Evolutionary conservation across 106 monocot genomes (phyloP).

Genomic region (Dioscorea zingiberensis): DNA sequence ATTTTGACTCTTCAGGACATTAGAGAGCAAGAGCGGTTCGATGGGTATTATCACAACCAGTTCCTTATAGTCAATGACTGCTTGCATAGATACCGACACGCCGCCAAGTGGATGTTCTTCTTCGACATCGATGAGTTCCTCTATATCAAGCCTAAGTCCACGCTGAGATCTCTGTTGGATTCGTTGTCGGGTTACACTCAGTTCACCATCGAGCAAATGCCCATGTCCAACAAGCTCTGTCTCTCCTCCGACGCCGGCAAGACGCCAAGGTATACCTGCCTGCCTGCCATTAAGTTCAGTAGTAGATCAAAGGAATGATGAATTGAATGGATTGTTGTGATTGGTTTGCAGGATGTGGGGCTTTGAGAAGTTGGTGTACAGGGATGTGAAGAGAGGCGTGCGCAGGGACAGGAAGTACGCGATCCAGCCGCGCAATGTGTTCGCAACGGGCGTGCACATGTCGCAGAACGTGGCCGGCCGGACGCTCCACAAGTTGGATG

Average conservation of each 20-base stretch:
- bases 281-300: no score
- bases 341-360: slow-evolving; percentile 60
- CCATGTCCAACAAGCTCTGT: slow-evolving; percentile 60
- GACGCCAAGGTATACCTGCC: slow-evolving; percentile 18
- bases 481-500: slow-evolving; percentile 38
- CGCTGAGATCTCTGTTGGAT: slow-evolving; percentile 25
- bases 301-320: no score
- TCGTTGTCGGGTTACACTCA: slow-evolving; percentile 40
- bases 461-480: slow-evolving; percentile 48
- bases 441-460: slow-evolving; percentile 74
- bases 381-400: slow-evolving; percentile 41
- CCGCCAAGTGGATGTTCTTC: slow-evolving; percentile 77
- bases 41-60: slow-evolving; percentile 91
- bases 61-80: slow-evolving; percentile 84
- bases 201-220: slow-evolving; percentile 60
- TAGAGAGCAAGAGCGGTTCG: slow-evolving; percentile 59
- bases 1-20: slow-evolving; percentile 57
- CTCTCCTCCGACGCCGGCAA: slow-evolving; percentile 15
- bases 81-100: slow-evolving; percentile 46
- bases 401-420: slow-evolving; percentile 63
- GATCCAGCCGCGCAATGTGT: slow-evolving; percentile 46
- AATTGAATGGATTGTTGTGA: no score
- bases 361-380: slow-evolving; percentile 72
- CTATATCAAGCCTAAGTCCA: slow-evolving; percentile 28
- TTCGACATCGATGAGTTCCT: slow-evolving; percentile 86